Evolutionary conservation across 2,329 filamentous ascomycete genomes (phyloP), one percentile per base, ranked within the genome.

Genomic region (Chaetothyriales sp.): DNA sequence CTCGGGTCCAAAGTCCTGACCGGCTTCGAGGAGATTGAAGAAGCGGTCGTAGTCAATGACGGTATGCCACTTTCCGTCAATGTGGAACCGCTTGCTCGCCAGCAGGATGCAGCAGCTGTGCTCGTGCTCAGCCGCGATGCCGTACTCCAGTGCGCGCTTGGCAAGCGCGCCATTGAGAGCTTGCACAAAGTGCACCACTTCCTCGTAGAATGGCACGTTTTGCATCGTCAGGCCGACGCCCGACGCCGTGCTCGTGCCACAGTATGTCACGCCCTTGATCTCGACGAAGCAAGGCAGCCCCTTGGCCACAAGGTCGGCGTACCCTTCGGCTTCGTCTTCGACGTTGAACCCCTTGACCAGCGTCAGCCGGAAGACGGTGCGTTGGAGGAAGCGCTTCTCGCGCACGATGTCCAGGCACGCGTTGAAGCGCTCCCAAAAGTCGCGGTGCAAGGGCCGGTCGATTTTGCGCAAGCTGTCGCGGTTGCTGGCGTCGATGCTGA

Each of bases 301-400:
- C 58, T 82, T 81, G 64, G 89, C 86, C 18, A 97, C 85, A 1
- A 97, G 80, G 62, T 87, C 82, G 0, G 90, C 90, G 64, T 98
- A 97, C 4, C 90, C 90, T 58, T 83, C 78, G 5, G 83, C 88
- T 68, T 95, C 92, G 60, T 95, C 89, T 20, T 95, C 90, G 58
- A 97, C 81, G 66, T 98, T 97, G 77, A 98, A 97, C 2, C 89
- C 90, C 71, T 97, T 97, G 65, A 97, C 92, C 1, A 98, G 81
- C 0, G 90, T 97, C 2, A 97, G 77, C 1, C 92, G 82, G 74
- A 94, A 97, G 3, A 97, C 92, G 5, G 92, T 97, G 51, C 90
- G 83, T 66, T 95, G 90, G 51, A 82, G 77, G 72, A 86, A 84
- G 43, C 90, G 80, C 68, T 86, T 85, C 66, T 86, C 84, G 15